These are phyloP conservation scores for Cryphonectria nitschkei DNA, from an alignment of 2,329 filamentous ascomycete genomes.

Conservation along the genomic window DNA sequence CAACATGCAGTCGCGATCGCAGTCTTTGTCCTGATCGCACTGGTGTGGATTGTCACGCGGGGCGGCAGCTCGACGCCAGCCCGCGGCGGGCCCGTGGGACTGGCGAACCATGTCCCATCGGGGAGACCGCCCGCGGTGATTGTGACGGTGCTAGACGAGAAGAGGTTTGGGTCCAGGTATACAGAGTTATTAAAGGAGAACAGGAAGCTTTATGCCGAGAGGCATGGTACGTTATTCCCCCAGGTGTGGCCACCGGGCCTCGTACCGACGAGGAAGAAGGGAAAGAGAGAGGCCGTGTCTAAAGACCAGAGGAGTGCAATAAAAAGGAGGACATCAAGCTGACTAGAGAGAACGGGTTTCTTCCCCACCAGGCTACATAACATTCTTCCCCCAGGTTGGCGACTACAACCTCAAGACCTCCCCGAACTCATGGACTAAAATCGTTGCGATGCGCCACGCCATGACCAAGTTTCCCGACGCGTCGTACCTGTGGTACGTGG, in stretches of 20 bases:
- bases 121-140: conserved; percentile 71
- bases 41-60: conserved; percentile 64
- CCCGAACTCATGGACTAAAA: conserved; percentile 70
- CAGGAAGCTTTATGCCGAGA: conserved; percentile 79
- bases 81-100: conserved; percentile 25
- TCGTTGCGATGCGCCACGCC: conserved; percentile 88
- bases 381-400: conserved; percentile 77
- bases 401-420: conserved; percentile 72
- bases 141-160: conserved; percentile 80
- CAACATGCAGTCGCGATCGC: conserved; percentile 61
- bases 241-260: neutral
- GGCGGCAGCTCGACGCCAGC: conserved; percentile 35
- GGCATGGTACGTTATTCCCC: conserved; percentile 68
- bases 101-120: conserved; percentile 43
- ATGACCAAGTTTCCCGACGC: conserved; percentile 78
- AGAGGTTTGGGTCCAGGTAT: conserved; percentile 66
- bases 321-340: conserved; percentile 55
- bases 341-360: conserved; percentile 71
- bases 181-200: conserved; percentile 78
- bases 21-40: conserved; percentile 55
- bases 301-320: neutral
- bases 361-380: conserved; percentile 75
- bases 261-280: neutral
- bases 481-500: conserved; percentile 85
- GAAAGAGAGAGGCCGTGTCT: neutral